These are phyloP conservation scores for Tuber aestivum DNA, from an alignment of 495 filamentous ascomycete genomes.

Conservation along the genomic window DNA sequence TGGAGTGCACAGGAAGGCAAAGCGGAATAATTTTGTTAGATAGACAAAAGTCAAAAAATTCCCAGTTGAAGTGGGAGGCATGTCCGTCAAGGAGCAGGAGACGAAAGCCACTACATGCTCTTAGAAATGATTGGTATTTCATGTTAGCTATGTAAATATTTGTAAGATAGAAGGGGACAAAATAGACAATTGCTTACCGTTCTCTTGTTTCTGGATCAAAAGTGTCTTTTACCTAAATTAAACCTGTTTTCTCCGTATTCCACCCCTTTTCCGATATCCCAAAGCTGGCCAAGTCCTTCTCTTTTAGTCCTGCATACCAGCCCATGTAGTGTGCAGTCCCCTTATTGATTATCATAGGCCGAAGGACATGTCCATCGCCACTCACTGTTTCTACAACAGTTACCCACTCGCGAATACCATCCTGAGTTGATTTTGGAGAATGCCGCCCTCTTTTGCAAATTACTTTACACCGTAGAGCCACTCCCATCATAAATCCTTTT, in stretches of 20 bases:
- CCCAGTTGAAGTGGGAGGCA: conserved; percentile 21
- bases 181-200: not conserved
- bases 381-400: conserved; percentile 16
- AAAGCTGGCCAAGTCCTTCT: conserved; percentile 6
- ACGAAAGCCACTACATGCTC: not conserved
- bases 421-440: not conserved
- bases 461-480: conserved; percentile 8
- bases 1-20: conserved; percentile 25
- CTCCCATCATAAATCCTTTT: conserved; percentile 24
- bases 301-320: conserved; percentile 13
- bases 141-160: conserved; percentile 3
- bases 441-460: conserved; percentile 6
- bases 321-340: conserved; percentile 10
- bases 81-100: conserved; percentile 26
- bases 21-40: conserved; percentile 15
- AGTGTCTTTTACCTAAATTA: conserved; percentile 13
- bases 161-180: not conserved
- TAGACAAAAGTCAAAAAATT: conserved; percentile 20
- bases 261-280: conserved; percentile 11
- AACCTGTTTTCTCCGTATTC: conserved; percentile 3
- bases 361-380: not conserved
- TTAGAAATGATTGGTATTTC: not conserved
- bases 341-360: conserved; percentile 15
- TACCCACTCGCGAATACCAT: conserved; percentile 8
- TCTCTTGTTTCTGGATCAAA: conserved; percentile 2